Evolutionary conservation across 176 grass and related monocot species (phyloP).

Genomic region (Avena insularis): DNA sequence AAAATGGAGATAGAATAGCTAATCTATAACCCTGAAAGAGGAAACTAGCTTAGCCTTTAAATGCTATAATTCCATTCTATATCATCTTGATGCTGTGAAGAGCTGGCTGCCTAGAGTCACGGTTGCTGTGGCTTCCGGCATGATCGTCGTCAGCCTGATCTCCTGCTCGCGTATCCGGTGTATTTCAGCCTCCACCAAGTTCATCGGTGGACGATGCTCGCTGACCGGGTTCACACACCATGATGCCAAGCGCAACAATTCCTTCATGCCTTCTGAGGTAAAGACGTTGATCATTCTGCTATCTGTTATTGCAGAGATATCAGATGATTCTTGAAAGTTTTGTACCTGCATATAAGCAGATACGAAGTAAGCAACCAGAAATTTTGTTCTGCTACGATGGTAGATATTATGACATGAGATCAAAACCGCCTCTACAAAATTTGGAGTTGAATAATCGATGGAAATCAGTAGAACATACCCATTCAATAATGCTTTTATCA

Average conservation of each 20-base stretch:
- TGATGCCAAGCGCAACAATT: conserved; percentile 69
- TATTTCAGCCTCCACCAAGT: conserved; percentile 75
- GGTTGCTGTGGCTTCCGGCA: conserved; percentile 65
- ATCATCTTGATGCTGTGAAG: conserved; percentile 71
- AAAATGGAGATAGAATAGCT: conserved; percentile 35
- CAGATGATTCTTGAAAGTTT: conserved; percentile 64
- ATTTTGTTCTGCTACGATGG: background rate
- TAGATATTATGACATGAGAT: conserved; percentile 19
- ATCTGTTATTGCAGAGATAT: conserved; percentile 56
- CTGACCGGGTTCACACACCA: conserved; percentile 65
- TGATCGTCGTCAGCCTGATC: conserved; percentile 72
- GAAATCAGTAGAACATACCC: conserved; percentile 53
- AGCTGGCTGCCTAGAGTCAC: conserved; percentile 96
- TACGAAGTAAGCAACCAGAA: conserved; percentile 11
- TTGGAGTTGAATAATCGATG: background rate
- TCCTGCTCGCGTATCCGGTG: conserved; percentile 78
- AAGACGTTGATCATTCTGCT: conserved; percentile 67
- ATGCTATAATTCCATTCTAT: conserved; percentile 30
- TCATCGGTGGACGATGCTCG: conserved; percentile 76
- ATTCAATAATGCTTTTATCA: conserved; percentile 74
- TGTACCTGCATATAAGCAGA: conserved; percentile 56
- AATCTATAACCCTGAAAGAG: conserved; percentile 42
- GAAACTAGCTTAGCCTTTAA: conserved; percentile 40
- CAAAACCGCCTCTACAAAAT: background rate
- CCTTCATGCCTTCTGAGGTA: conserved; percentile 74